Evolutionary conservation across 352 stramenopile species (phyloP), one percentile per base, ranked within the genome.

Genomic region (Globisporangium radiosum): DNA sequence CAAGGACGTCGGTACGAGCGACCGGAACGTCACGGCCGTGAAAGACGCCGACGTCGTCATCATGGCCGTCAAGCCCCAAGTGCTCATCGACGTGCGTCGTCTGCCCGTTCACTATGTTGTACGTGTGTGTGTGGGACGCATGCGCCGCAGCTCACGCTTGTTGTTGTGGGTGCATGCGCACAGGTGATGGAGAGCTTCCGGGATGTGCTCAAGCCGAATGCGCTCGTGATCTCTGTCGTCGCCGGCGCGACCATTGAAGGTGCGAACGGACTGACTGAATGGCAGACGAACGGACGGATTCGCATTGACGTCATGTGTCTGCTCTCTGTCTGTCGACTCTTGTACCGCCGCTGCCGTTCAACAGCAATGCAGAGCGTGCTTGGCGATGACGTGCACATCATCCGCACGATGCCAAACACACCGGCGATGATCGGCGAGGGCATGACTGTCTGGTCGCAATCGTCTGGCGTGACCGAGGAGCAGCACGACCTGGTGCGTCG

Each of bases 391-490:
- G 90, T 85, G 13, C 81, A 71, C 39, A 70, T 99, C 63, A 96
- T 97, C 49, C 87, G 94, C 36, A 92, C 71, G 49, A 99, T 99
- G 95, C 95, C 95, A 2, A 99, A 99, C 69, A 99, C 95, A 7
- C 95, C 95, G 4, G 92, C 92, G 25, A 96, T 90, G 76, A 97
- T 98, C 43, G 88, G 90, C 64, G 74, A 97, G 64, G 94, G 95
- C 54, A 97, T 98, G 64, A 98, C 95, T 0, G 95, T 98, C 7
- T 99, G 94, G 95, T 88, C 76, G 13, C 77, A 87, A 57, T 89
- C 78, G 17, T 69, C 65, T 2, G 73, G 91, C 42, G 82, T 96
- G 57, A 91, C 81, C 13, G 84, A 82, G 56, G 73, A 79, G 33
- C 81, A 94, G 62, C 78, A 92, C 48, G 59, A 73, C 9, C 63